Conservation (phyloP, 345 rosid species). For the Raphanus sativus region DNA sequence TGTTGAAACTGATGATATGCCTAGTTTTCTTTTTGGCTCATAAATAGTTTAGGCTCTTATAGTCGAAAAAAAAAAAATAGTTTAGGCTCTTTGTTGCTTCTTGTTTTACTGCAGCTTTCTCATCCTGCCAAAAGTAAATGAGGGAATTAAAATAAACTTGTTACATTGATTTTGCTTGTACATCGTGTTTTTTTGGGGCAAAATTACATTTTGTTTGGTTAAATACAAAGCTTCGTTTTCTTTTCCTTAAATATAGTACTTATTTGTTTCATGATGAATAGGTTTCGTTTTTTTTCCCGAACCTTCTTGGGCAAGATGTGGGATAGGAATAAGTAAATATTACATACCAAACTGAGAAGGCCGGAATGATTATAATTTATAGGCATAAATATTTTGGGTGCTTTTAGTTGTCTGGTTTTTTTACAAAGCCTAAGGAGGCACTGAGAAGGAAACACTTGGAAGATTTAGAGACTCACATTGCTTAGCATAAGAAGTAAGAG, state of each 20-base stretch:
- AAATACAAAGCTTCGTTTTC: too few relatives aligned
- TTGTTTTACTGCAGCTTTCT: conserved; percentile 44
- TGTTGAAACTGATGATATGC: background rate
- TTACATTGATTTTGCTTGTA: background rate
- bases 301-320: conserved; percentile 10
- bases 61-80: too few relatives aligned
- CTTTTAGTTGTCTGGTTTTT: background rate
- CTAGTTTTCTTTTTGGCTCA: conserved; percentile 1
- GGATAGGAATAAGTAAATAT: background rate
- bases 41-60: conserved; percentile 1
- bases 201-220: background rate
- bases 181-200: too few relatives aligned
- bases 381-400: background rate
- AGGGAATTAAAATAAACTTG: background rate
- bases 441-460: conserved; percentile 29
- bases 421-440: conserved; percentile 6
- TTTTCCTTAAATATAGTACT: background rate
- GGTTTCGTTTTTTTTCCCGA: background rate
- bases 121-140: conserved; percentile 44
- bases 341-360: conserved; percentile 5
- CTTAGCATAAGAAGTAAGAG: conserved; percentile 20
- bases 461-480: conserved; percentile 22
- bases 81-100: background rate
- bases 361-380: conserved; percentile 27
- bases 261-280: background rate